These are phyloP conservation scores for Sphaerobolus stellatus DNA, from an alignment of 1,284 basidiomycete species.

Conservation along the genomic window DNA sequence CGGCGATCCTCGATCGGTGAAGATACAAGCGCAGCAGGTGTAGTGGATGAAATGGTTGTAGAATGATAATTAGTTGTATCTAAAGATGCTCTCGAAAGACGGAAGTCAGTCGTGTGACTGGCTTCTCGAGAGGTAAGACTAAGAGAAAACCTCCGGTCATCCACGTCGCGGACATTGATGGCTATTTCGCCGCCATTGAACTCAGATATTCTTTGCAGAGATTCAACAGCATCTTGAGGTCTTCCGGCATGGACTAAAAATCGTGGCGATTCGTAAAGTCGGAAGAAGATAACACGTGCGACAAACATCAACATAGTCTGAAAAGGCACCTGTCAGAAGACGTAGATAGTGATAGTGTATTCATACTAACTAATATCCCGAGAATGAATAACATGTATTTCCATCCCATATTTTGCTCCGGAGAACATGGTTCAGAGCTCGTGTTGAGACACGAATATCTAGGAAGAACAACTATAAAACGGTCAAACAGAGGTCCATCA, in stretches of 20 bases:
- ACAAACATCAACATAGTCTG: constrained; percentile 88
- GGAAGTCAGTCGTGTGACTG: constrained; percentile 11
- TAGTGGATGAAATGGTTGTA: background rate
- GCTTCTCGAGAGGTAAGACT: constrained; percentile 3
- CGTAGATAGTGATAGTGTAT: background rate
- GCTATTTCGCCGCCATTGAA: constrained; percentile 77
- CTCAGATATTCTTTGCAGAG: constrained; percentile 76
- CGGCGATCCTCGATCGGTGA: background rate
- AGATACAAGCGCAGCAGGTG: background rate
- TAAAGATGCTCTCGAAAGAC: background rate
- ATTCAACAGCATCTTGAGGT: constrained; percentile 77
- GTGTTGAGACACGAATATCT: constrained; percentile 62
- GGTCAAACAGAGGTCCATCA: background rate
- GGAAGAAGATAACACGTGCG: constrained; percentile 85
- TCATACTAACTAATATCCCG: constrained; percentile 62
- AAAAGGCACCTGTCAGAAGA: background rate
- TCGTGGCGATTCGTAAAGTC: constrained; percentile 89
- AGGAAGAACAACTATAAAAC: constrained; percentile 60
- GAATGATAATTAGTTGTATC: background rate
- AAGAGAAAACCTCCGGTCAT: constrained; percentile 38
- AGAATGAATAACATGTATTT: constrained; percentile 75
- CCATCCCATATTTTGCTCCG: constrained; percentile 77
- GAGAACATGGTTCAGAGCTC: constrained; percentile 54
- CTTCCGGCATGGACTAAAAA: constrained; percentile 86
- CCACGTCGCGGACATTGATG: constrained; percentile 71